Evolutionary conservation across 306 rosid species (phyloP).

Genomic region (Adenanthera pavonina): DNA sequence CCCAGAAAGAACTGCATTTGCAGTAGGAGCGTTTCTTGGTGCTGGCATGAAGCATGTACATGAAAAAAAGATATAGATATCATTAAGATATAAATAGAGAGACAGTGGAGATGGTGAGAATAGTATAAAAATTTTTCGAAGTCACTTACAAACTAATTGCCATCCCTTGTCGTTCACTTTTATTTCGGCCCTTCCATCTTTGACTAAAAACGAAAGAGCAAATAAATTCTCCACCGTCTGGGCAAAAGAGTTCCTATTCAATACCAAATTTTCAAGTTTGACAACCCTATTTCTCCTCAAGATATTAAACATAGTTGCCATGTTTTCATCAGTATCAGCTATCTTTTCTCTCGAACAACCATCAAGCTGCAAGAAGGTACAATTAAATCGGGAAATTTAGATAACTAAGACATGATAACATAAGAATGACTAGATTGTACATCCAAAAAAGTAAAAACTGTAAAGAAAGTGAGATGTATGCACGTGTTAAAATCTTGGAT

Average conservation of each 20-base stretch:
- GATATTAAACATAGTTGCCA: constrained; percentile 58
- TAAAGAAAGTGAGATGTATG: background rate
- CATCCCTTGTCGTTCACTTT: constrained; percentile 47
- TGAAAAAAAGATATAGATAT: background rate
- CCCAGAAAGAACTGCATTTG: constrained; percentile 41
- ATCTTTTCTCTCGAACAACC: constrained; percentile 36
- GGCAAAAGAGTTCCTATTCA: constrained; percentile 61
- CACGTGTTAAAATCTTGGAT: background rate
- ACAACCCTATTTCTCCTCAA: constrained; percentile 48
- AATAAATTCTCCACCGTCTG: constrained; percentile 62
- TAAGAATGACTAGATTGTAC: background rate
- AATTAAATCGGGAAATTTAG: background rate
- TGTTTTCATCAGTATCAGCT: constrained; percentile 48
- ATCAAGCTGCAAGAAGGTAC: constrained; percentile 41
- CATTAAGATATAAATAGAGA: background rate
- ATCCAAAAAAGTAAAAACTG: constrained; percentile 13
- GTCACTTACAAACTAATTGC: constrained; percentile 56
- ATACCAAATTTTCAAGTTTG: constrained; percentile 54
- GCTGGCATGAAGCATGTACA: constrained; percentile 40
- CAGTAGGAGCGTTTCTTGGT: constrained; percentile 62
- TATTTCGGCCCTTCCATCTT: constrained; percentile 61
- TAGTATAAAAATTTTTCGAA: constrained; percentile 24
- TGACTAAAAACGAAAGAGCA: constrained; percentile 58
- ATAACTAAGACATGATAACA: background rate
- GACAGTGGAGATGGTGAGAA: background rate